Evolutionary conservation across 352 stramenopile genomes (phyloP).

Genomic region (Halophytophthora polymorphica): DNA sequence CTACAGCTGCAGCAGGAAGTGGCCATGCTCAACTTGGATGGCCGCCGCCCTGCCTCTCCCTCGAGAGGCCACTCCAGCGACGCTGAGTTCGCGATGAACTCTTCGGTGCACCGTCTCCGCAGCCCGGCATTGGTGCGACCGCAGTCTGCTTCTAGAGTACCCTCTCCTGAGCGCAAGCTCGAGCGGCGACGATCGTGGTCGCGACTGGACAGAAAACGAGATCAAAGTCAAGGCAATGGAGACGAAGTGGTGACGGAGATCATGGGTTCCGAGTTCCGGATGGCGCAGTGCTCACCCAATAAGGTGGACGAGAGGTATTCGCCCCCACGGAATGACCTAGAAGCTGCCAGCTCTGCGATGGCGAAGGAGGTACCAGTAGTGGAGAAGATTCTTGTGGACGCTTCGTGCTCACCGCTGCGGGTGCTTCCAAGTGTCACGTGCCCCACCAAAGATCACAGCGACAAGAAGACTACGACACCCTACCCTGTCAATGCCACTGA

Average conservation of each 20-base stretch:
- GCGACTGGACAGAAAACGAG: slow-evolving; percentile 3
- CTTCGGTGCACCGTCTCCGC: slow-evolving; percentile 10
- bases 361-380: too few relatives aligned
- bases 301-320: background rate
- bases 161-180: slow-evolving; percentile 20
- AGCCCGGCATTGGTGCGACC: slow-evolving; percentile 16
- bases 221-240: background rate
- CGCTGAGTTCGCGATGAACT: slow-evolving; percentile 20
- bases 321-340: background rate
- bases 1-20: slow-evolving; percentile 79
- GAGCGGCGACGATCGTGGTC: slow-evolving; percentile 22
- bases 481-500: slow-evolving; percentile 2
- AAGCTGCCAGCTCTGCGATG: too few relatives aligned
- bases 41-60: slow-evolving; percentile 14
- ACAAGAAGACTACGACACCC: slow-evolving; percentile 13
- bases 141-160: slow-evolving; percentile 19
- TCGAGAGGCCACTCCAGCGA: slow-evolving; percentile 8
- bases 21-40: slow-evolving; percentile 75
- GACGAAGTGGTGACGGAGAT: background rate
- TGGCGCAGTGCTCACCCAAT: too few relatives aligned
- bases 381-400: slow-evolving; percentile 25
- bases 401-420: slow-evolving; percentile 26
- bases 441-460: too few relatives aligned
- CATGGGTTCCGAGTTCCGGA: background rate
- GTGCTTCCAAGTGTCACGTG: slow-evolving; percentile 10